phyloP scores from a whole-genome alignment of 2,329 filamentous ascomycete species.

The Aspergillus pseudoglaucus region DNA sequence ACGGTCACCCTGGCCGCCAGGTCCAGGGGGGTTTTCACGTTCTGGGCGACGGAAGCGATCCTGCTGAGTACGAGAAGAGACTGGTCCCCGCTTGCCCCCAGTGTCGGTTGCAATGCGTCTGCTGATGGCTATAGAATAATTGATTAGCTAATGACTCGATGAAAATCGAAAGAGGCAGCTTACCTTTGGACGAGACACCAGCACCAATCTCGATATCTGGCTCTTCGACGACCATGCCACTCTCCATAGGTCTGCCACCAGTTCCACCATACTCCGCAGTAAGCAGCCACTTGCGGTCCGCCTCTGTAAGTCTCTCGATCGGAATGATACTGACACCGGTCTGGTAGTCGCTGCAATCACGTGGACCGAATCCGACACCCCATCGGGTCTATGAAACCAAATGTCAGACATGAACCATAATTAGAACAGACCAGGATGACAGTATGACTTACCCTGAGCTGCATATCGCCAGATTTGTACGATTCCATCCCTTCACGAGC shows the following conservation, averaged over 20 bases:
- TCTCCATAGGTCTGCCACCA: conserved; percentile 71
- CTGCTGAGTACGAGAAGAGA: conserved; percentile 36
- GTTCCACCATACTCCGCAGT: conserved; percentile 91
- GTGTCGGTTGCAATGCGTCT: conserved; percentile 47
- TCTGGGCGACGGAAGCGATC: conserved; percentile 29
- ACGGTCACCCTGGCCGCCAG: conserved; percentile 26
- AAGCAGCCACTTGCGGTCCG: conserved; percentile 94
- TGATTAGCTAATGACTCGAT: not conserved
- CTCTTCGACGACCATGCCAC: conserved; percentile 86
- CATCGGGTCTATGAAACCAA: conserved; percentile 65
- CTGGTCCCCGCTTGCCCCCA: conserved; percentile 44
- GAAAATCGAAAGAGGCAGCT: conserved; percentile 3
- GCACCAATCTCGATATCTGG: conserved; percentile 98
- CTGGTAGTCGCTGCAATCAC: conserved; percentile 94
- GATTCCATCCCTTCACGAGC: conserved; percentile 87
- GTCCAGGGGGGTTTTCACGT: conserved; percentile 26
- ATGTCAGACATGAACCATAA: conserved; percentile 28
- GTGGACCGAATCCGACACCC: conserved; percentile 94
- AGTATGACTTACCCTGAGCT: conserved; percentile 57
- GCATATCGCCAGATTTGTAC: conserved; percentile 63
- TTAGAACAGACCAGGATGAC: not conserved
- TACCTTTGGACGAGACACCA: conserved; percentile 88
- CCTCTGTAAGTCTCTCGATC: conserved; percentile 85
- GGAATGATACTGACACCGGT: conserved; percentile 91
- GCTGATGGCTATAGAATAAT: conserved; percentile 39